Base-by-base conservation (phyloP, 2,329 filamentous ascomycete species). In the Claviceps pazoutovae region DNA sequence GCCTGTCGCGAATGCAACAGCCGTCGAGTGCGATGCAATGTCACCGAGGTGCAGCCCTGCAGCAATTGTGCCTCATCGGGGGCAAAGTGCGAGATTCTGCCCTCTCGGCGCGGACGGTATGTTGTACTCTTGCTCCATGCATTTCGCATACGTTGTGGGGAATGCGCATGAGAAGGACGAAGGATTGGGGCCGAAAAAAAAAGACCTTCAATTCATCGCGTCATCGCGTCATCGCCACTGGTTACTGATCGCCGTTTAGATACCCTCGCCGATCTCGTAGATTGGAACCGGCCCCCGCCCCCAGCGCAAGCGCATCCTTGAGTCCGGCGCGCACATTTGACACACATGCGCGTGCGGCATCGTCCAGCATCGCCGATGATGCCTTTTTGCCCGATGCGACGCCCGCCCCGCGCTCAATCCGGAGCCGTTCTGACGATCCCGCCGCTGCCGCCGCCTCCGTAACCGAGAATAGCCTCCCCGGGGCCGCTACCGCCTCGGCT, bases 1-100 rank as follows among this genome's bases (percentile, higher is more conserved):
- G 65, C 65, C 19, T 67, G 65, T 52, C 61, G 62, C 45, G 57
- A 61, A 46, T 68, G 66, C 59, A 66, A 68, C 55, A 53, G 59
- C 38, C 60, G 66, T 8, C 59, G 65, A 11, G 63, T 68, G 43
- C 60, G 59, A n/a, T 68, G 66, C 58, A 61, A 68, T 55, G 65
- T 67, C 45, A 66, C 58, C 26, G 64, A 67, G 51, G 53, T 52
- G 17, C 59, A 63, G 41, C 66, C 66, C 13, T 68, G 65, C 55
- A 53, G 59, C 19, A 67, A 68, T 34, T 68, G 65, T 50, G 52
- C 53, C 34, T 42, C 54, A 6, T 57, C 62, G 2, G 58, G 60
- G 2, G 58, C 54, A 2, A 53, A 49, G 4, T 68, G 66, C 50
- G 62, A 67, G 49, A 55, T 68, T 30, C 50, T 67, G 8, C 64